These are phyloP conservation scores for Sphagnum fallax DNA, from an alignment of 228 moss, liverwort and hornwort species.

Conservation along the genomic window DNA sequence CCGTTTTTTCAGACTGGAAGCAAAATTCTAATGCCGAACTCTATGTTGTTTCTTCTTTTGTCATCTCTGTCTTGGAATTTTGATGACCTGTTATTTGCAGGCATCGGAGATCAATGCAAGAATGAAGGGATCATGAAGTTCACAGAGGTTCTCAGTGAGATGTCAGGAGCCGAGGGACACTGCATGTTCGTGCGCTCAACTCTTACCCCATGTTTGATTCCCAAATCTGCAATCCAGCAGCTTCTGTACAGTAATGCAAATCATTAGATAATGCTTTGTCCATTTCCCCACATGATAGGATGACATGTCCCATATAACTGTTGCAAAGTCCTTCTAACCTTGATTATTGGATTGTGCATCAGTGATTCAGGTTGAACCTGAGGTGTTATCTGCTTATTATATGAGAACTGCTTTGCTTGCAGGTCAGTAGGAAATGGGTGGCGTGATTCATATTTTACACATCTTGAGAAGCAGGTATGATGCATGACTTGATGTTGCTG, in stretches of 20 bases:
- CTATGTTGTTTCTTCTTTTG: background rate
- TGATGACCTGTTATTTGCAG: background rate
- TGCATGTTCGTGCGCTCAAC: conserved; percentile 7
- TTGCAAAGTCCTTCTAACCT: too few relatives aligned
- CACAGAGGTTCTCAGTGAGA: conserved; percentile 9
- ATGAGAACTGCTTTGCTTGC: background rate
- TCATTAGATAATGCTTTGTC: background rate
- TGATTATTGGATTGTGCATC: too few relatives aligned
- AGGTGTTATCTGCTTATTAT: too few relatives aligned
- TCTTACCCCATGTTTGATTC: background rate
- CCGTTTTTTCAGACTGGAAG: too few relatives aligned
- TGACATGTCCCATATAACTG: background rate
- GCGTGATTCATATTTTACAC: conserved; percentile 8
- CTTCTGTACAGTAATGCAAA: background rate
- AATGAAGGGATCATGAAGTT: conserved; percentile 12
- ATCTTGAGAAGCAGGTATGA: conserved; percentile 9
- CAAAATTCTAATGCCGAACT: background rate
- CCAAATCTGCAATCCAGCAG: background rate
- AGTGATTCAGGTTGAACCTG: too few relatives aligned
- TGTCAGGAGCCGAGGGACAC: conserved; percentile 10
- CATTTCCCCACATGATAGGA: background rate
- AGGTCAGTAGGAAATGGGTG: conserved; percentile 12
- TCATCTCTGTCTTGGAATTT: background rate
- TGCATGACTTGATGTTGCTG: too few relatives aligned
- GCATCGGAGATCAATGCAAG: conserved; percentile 12